Evolutionary conservation across 495 filamentous ascomycete species (phyloP).

Genomic region (Wilcoxina mikolae): DNA sequence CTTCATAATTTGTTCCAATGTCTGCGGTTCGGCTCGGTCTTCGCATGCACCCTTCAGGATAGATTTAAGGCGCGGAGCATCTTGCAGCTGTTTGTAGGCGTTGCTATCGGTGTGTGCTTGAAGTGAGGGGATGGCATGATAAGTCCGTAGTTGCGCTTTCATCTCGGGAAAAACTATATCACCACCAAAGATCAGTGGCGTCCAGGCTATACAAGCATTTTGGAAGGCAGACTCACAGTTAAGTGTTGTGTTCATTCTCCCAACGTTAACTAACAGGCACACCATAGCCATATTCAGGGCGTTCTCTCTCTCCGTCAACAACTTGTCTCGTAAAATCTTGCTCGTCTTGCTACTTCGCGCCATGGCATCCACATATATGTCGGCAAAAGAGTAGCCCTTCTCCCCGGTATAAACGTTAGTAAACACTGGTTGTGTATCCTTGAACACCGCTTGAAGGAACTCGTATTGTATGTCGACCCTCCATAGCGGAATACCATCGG

Average conservation of each 20-base stretch:
- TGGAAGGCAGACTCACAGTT: constrained; percentile 53
- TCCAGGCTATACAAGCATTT: constrained; percentile 18
- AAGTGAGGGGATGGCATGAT: constrained; percentile 91
- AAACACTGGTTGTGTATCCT: constrained; percentile 70
- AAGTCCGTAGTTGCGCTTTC: constrained; percentile 93
- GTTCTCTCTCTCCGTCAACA: constrained; percentile 77
- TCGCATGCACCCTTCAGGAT: constrained; percentile 96
- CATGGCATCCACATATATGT: constrained; percentile 97
- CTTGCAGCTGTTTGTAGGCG: constrained; percentile 94
- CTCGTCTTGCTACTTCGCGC: constrained; percentile 96
- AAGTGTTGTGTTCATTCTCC: constrained; percentile 95
- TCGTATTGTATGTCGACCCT: constrained; percentile 95
- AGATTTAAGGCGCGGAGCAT: constrained; percentile 88
- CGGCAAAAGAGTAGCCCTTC: constrained; percentile 60
- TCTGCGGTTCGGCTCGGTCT: constrained; percentile 72
- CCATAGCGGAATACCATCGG: constrained; percentile 93
- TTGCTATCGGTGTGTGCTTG: constrained; percentile 91
- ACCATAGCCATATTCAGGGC: constrained; percentile 99
- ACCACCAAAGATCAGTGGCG: not conserved
- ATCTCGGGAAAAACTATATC: constrained; percentile 89
- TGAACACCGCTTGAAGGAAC: constrained; percentile 81
- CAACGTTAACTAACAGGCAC: constrained; percentile 90
- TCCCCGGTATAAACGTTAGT: constrained; percentile 68
- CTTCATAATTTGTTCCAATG: constrained; percentile 65
- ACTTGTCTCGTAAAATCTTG: constrained; percentile 93